Base-by-base conservation (phyloP, 768 basidiomycete species). In the Lentinula guzmanii region DNA sequence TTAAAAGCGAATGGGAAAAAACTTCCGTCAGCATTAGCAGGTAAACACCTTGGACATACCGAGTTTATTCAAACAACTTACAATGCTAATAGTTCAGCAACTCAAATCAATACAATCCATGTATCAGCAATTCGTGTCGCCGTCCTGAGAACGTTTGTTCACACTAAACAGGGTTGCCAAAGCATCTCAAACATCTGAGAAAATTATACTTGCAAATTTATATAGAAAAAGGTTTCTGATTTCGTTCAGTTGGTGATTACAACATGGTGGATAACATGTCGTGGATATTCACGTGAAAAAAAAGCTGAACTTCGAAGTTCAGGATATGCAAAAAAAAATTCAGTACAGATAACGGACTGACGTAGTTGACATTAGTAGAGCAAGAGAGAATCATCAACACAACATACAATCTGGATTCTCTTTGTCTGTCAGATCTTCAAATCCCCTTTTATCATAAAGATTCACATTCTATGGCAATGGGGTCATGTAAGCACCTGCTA, bases 351-450 rank as follows among this genome's bases (percentile, higher is more conserved):
- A 77, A 51, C 74, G 74, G 67, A 76, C 74, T 77, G 62, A 8
- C 13, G 41, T 42, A 57, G 42, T 60, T 15, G 31, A 10, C 42
- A 39, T n/a, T 10, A 62, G 37, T 39, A 13, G 37, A 10, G 33
- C 21, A 46, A 18, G 21, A 56, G 46, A 11, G 4, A 48, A 46
- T 50, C 24, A 46, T 46, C 46, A 13, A 18, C 4, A 42, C 6
- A 15, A 69, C 76, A 63, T 63, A 76, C 77, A 79, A 61, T 78
- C 77, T 56, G 77, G 75, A 65, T 83, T 83, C 65, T 81, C 74
- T 35, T 66, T 63, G 65, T 83, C 82, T 10, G 81, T 83, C 28
- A 82, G 66, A 65, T 82, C 81, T 39, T 76, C 75, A 59, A 82
- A 82, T 1, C 79, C 79, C 55, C 75, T 75, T 28, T 71, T 71